Conservation (phyloP, 306 rosid genomes). For the Sophora flavescens region DNA sequence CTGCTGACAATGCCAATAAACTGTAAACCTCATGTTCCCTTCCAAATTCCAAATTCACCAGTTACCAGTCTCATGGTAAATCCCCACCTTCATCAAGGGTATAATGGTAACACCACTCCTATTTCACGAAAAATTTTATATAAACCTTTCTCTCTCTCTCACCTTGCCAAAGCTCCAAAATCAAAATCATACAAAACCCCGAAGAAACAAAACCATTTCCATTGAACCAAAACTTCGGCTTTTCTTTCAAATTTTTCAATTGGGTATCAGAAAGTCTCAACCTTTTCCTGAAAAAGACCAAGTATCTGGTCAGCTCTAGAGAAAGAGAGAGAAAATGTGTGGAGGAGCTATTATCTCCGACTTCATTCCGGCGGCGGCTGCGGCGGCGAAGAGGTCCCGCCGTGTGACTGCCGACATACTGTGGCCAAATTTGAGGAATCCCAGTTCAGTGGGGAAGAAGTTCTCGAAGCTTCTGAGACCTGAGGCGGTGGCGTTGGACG, state of each 20-base stretch:
- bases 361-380: conserved; percentile 63
- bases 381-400: conserved; percentile 37
- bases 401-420: conserved; percentile 70
- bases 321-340: conserved; percentile 60
- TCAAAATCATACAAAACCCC: conserved; percentile 29
- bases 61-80: not conserved
- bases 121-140: conserved; percentile 7
- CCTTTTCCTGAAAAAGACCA: not conserved
- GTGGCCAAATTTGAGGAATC: conserved; percentile 75
- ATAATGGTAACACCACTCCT: conserved; percentile 38
- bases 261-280: conserved; percentile 40
- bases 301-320: conserved; percentile 11
- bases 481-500: conserved; percentile 56
- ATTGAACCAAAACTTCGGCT: conserved; percentile 16
- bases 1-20: not conserved
- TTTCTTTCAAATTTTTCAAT: not conserved
- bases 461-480: conserved; percentile 51
- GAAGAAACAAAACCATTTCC: not conserved
- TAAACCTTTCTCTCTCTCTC: conserved; percentile 3
- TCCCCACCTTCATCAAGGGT: conserved; percentile 42
- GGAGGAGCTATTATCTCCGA: conserved; percentile 98
- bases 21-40: conserved; percentile 14
- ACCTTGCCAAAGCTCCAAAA: conserved; percentile 28
- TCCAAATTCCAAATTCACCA: not conserved
- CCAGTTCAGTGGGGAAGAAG: conserved; percentile 43